A percentile compares a stretch with the other conserved stretches of the same genome.
Evolutionary conservation across 345 rosid genomes (phyloP).

Genomic region (Hibiscus mutabilis): DNA sequence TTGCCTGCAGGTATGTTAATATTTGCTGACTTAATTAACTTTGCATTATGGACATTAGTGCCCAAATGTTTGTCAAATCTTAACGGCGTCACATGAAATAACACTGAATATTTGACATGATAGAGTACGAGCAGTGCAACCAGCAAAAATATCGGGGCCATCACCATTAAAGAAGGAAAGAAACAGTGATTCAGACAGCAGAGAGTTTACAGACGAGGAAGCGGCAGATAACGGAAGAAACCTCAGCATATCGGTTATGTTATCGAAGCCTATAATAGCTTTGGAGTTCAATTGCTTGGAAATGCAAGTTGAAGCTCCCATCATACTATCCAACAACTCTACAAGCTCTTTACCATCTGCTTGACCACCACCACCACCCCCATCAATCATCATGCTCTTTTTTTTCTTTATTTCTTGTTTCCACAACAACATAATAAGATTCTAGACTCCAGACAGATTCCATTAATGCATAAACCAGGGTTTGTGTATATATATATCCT

Average conservation of each 20-base stretch:
- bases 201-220: slow-evolving; percentile 16
- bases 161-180: slow-evolving; percentile 19
- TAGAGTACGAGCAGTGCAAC: slow-evolving; percentile 45
- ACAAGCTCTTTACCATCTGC: slow-evolving; percentile 18
- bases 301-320: slow-evolving; percentile 86
- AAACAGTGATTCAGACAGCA: neutral
- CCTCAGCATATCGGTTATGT: slow-evolving; percentile 53
- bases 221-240: slow-evolving; percentile 23
- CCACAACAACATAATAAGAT: neutral
- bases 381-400: neutral
- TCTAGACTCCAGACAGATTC: neutral
- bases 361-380: slow-evolving; percentile 2
- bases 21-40: neutral
- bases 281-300: slow-evolving; percentile 59
- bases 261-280: slow-evolving; percentile 74
- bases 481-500: too few relatives aligned
- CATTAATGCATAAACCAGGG: neutral
- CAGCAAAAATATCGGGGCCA: slow-evolving; percentile 43
- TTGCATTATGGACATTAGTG: neutral
- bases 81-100: neutral
- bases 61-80: neutral
- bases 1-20: slow-evolving; percentile 64
- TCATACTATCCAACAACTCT: slow-evolving; percentile 25
- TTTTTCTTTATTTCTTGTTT: neutral
- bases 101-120: neutral